Base-by-base conservation (phyloP, 768 basidiomycete species). In the Lentinus brumalis region DNA sequence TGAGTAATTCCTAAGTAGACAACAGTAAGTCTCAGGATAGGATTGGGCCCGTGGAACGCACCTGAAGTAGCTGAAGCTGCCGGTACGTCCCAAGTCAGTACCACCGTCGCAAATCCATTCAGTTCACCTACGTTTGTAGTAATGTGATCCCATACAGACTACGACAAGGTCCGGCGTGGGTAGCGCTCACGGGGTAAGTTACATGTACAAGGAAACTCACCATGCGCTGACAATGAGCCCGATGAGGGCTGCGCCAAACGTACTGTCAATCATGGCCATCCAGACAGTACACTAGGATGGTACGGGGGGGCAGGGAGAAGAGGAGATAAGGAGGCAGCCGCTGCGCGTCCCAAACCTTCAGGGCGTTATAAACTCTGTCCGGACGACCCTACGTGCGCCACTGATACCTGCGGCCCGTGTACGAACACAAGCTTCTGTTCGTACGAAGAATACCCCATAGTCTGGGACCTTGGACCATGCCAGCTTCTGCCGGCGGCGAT, bases 131-230 rank as follows among this genome's bases (percentile, higher is more conserved):
- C 63, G 63, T 65, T 53, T 65, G 63, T 21, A 82, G 67, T 35
- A 82, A 64, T 7, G 81, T 82, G 29, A 81, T 76, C 39, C 81
- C 81, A 66, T 80, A 83, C 45, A 81, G 64, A 40, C 80, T 83
- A 29, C 26, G 42, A 35, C 15, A 44, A 16, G 15, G 42, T 18
- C 42, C 44, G 66, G 8, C 21, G 15, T 21, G 21, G 14, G 16
- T 39, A 26, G 10, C 54, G n/a, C 52, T 50, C 42, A 53, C 44
- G 51, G 49, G 53, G 38, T 57, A 51, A 26, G 57, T 55, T 40
- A 26, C 41, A 38, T 11, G 35, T 7, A n/a, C 7, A 35, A 61
- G 35, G 18, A 31, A 5, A 67, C 80, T 56, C 67, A 83, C 81
- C 79, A 68, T n/a, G 79, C 73, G 57, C 77, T 77, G 15, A 69